Evolutionary conservation across 352 stramenopile genomes (phyloP), one percentile per base, ranked within the genome.

Genomic region (Globisporangium perplexum): DNA sequence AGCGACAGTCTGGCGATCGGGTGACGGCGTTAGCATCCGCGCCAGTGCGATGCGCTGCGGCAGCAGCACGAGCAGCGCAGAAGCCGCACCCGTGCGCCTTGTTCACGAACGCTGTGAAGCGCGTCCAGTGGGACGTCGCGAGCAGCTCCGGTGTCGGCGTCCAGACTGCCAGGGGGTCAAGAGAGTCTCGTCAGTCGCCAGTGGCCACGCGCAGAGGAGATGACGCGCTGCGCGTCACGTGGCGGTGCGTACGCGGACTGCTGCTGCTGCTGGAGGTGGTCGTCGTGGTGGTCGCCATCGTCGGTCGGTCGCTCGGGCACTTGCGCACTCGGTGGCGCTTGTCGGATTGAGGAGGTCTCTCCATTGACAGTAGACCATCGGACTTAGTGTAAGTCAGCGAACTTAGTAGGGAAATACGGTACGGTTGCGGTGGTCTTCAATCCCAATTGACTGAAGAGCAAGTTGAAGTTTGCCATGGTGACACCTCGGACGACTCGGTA

Each of bases 61-160:
- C n/a, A n/a, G n/a, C n/a, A n/a, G n/a, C n/a, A n/a, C n/a, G n/a
- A 20, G 7, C 17, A 39, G 1, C 22, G 47, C 44, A 35, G 2
- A 23, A 5, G 18, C 61, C 65, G 39, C 54, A 89, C 78, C 67
- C 58, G 47, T 84, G 65, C 23, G 70, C 60, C 20, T 74, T 39
- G 65, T 85, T 87, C n/a, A 89, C 69, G 48, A 72, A 66, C 28
- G 66, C 53, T 53, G 77, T 83, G 59, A 90, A 90, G 50, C 71
- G 71, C 48, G 74, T 88, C 79, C 76, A 88, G 45, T 90, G 71
- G 36, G 76, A 88, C 15, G 62, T 64, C 30, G 69, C 65, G 35
- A 86, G 47, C 28, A 86, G 59, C 41, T 67, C 47, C 44, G 66
- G 57, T 24, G 76, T 59, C 8, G 76, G 79, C 35, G 53, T 77